A percentile compares a stretch with the other conserved stretches of the same genome.
These are phyloP conservation scores for Nevesoporus exiguus DNA, from an alignment of 768 basidiomycete species.

Conservation along the genomic window DNA sequence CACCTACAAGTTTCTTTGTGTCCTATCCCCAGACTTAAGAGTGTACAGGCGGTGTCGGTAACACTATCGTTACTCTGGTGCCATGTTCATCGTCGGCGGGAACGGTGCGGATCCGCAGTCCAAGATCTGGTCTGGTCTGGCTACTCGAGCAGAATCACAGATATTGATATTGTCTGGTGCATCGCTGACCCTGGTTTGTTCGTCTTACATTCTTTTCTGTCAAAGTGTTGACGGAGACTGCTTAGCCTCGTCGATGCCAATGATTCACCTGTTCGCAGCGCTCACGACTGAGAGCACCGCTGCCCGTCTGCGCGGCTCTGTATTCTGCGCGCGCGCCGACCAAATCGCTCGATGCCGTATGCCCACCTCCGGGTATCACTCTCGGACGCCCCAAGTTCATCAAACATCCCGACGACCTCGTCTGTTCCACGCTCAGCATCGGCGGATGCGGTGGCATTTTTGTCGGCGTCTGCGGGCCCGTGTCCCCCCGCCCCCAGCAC, in stretches of 20 bases:
- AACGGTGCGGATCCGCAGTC: slow-evolving; percentile 64
- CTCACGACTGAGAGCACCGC: slow-evolving; percentile 44
- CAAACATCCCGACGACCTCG: slow-evolving; percentile 44
- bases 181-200: slow-evolving; percentile 51
- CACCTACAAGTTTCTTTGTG: not conserved
- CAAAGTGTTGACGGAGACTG: not conserved
- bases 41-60: slow-evolving; percentile 51
- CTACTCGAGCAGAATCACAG: slow-evolving; percentile 51
- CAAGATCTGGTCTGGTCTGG: slow-evolving; percentile 56
- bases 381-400: slow-evolving; percentile 52
- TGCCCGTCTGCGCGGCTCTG: slow-evolving; percentile 46
- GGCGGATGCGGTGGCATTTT: slow-evolving; percentile 37
- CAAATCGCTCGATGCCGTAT: slow-evolving; percentile 20
- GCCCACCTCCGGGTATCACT: slow-evolving; percentile 38
- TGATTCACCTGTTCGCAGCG: slow-evolving; percentile 46
- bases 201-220: not conserved
- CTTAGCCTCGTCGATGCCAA: slow-evolving; percentile 43
- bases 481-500: slow-evolving; percentile 32
- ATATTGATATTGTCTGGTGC: slow-evolving; percentile 68
- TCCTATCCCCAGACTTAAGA: not conserved
- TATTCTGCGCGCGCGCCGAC: slow-evolving; percentile 48
- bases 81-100: slow-evolving; percentile 68
- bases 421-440: slow-evolving; percentile 37
- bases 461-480: slow-evolving; percentile 43
- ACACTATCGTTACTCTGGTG: slow-evolving; percentile 64